phyloP scores from a whole-genome alignment of 768 basidiomycete genomes.

The Coprinopsis cinerea region DNA sequence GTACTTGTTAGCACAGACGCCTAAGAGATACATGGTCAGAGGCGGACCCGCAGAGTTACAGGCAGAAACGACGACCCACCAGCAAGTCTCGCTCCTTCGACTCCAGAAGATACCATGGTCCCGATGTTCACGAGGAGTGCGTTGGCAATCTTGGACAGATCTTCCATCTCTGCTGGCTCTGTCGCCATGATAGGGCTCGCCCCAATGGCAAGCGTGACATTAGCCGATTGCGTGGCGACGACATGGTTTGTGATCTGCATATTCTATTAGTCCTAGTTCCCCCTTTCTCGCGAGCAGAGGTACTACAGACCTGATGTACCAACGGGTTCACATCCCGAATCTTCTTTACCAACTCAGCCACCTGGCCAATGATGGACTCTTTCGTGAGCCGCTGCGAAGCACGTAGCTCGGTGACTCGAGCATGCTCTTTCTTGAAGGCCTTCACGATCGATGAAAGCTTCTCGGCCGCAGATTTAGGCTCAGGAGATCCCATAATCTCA shows the following conservation, averaged over 20 bases:
- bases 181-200: slow-evolving; percentile 95
- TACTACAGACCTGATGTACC: slow-evolving; percentile 62
- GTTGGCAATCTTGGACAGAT: slow-evolving; percentile 59
- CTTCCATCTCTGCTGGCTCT: slow-evolving; percentile 74
- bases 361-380: slow-evolving; percentile 35
- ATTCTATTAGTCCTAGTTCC: background rate
- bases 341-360: slow-evolving; percentile 41
- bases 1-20: slow-evolving; percentile 55
- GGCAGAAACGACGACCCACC: slow-evolving; percentile 30
- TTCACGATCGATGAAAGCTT: slow-evolving; percentile 37
- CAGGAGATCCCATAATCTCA: slow-evolving; percentile 65
- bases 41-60: background rate
- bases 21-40: slow-evolving; percentile 19
- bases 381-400: slow-evolving; percentile 17
- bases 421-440: slow-evolving; percentile 31
- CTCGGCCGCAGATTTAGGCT: slow-evolving; percentile 48
- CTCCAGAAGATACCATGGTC: slow-evolving; percentile 51
- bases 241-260: slow-evolving; percentile 84
- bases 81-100: slow-evolving; percentile 71
- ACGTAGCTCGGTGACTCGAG: background rate
- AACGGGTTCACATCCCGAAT: slow-evolving; percentile 58
- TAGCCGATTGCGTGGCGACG: slow-evolving; percentile 85
- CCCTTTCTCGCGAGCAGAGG: background rate
- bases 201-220: slow-evolving; percentile 80
- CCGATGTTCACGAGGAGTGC: slow-evolving; percentile 86